These are phyloP conservation scores for Heliamphora pulchella DNA, from an alignment of 179 eudicot species.

Conservation along the genomic window DNA sequence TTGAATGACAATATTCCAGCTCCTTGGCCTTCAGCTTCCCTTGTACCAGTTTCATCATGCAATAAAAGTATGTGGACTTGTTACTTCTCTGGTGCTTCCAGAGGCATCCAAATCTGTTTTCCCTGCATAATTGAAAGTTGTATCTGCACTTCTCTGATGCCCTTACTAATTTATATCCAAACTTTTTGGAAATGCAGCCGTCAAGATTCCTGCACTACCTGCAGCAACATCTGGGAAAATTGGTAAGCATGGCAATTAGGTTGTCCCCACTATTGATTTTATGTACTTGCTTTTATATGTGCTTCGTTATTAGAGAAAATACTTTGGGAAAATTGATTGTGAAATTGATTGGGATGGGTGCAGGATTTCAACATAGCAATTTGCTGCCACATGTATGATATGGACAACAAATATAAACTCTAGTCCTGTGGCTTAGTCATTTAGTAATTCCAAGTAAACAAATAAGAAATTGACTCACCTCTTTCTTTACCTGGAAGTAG, in stretches of 20 bases:
- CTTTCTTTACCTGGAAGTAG: too few species aligned
- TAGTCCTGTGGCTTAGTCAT: too few species aligned
- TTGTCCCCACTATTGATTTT: neutral
- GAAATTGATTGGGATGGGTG: neutral
- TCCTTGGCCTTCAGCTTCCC: constrained; percentile 83
- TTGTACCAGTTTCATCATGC: constrained; percentile 69
- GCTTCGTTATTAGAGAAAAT: neutral
- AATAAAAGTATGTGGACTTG: constrained; percentile 54
- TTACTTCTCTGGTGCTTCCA: constrained; percentile 9
- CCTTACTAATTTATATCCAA: constrained; percentile 4
- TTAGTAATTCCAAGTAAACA: neutral
- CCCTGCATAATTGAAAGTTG: neutral
- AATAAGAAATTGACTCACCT: neutral
- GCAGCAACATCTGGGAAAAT: constrained; percentile 91
- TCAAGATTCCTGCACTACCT: constrained; percentile 88
- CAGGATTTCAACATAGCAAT: neutral
- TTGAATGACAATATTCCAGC: constrained; percentile 97
- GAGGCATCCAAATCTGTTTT: neutral
- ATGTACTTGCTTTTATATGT: neutral
- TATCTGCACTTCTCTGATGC: neutral
- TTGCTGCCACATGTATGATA: neutral
- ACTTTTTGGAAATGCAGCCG: constrained; percentile 37
- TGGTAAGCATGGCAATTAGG: constrained; percentile 27
- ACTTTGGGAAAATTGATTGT: neutral
- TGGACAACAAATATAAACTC: neutral